A percentile compares a stretch with the other conserved stretches of the same genome.
Conservation (phyloP, 345 rosid genomes). For the Streptanthus diversifolius region DNA sequence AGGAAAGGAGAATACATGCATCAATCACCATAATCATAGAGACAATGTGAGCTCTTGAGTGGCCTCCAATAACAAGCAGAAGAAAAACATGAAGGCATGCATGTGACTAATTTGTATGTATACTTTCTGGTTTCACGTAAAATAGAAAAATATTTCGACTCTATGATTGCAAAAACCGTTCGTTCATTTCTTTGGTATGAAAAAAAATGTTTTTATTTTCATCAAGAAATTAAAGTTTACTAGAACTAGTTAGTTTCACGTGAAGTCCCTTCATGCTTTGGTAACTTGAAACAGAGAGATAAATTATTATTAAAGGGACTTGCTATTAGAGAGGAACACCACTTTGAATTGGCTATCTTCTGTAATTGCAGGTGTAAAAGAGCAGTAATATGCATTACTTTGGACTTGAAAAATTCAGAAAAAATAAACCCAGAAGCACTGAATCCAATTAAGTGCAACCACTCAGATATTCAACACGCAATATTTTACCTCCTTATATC, state of each 20-base stretch:
- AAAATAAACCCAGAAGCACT: background rate
- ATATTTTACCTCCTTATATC: background rate
- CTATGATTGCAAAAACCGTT: conserved; percentile 11
- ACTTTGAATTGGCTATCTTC: background rate
- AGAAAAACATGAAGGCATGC: background rate
- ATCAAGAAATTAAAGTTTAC: background rate
- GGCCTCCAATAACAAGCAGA: conserved; percentile 22
- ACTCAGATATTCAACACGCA: background rate
- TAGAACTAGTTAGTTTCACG: conserved; percentile 8
- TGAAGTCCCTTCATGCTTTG: conserved; percentile 1
- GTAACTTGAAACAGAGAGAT: background rate
- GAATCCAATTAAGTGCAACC: background rate
- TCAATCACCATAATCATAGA: conserved; percentile 1
- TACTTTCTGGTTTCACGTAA: background rate
- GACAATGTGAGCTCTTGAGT: conserved; percentile 5
- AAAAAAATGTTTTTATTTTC: background rate
- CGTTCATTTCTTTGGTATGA: background rate
- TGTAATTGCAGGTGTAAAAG: background rate
- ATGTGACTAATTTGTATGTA: background rate
- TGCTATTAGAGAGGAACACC: background rate
- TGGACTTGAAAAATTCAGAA: background rate
- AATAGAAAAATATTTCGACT: background rate
- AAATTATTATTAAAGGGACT: background rate
- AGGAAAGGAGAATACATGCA: conserved; percentile 2
- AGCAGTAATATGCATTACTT: background rate